Evolutionary conservation across 2,329 filamentous ascomycete genomes (phyloP).

Genomic region (Byssothecium circinans): DNA sequence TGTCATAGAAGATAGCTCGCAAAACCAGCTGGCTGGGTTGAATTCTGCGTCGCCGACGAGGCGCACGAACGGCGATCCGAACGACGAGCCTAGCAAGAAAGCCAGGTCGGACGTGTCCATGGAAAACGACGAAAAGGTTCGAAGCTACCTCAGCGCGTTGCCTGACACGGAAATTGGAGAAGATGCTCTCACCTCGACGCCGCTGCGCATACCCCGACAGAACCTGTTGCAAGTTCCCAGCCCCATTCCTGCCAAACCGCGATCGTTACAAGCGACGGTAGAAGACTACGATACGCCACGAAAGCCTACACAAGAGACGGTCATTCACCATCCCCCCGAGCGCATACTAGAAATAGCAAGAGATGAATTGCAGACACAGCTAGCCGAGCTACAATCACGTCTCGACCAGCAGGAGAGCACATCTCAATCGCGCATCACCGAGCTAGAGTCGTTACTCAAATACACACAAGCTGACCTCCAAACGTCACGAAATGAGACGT

Average conservation of each 20-base stretch:
- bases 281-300: constrained; percentile 42
- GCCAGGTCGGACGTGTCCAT: constrained; percentile 36
- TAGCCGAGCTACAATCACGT: constrained; percentile 28
- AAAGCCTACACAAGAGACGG: constrained; percentile 39
- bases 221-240: constrained; percentile 33
- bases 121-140: constrained; percentile 43
- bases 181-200: constrained; percentile 28
- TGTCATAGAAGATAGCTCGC: constrained; percentile 18
- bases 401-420: constrained; percentile 32
- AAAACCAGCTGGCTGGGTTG: constrained; percentile 5
- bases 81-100: constrained; percentile 23
- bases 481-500: constrained; percentile 27
- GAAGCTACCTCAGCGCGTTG: constrained; percentile 42
- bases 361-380: constrained; percentile 17
- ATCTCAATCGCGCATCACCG: constrained; percentile 34
- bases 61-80: constrained; percentile 26
- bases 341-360: constrained; percentile 13
- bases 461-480: constrained; percentile 40
- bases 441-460: constrained; percentile 39
- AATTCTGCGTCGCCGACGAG: constrained; percentile 24
- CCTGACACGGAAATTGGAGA: constrained; percentile 37
- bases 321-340: constrained; percentile 34
- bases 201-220: constrained; percentile 25
- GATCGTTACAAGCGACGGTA: constrained; percentile 39
- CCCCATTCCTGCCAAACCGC: constrained; percentile 28